A percentile compares a stretch with the other conserved stretches of the same genome.
Evolutionary conservation across 2,329 filamentous ascomycete species (phyloP).

Genomic region (Neofusicoccum ribis): DNA sequence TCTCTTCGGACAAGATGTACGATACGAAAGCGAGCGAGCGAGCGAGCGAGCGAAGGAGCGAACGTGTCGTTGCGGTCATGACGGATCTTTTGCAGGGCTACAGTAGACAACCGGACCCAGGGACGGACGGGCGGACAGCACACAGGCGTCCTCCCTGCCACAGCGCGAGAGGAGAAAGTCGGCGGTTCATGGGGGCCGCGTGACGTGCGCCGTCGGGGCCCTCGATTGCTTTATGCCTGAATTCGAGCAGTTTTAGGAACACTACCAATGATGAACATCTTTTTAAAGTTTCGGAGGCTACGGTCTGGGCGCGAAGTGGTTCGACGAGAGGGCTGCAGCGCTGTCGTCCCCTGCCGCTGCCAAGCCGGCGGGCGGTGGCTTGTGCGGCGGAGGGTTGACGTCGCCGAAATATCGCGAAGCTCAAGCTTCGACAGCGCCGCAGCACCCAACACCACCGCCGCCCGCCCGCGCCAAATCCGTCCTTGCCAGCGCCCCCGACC

Average conservation of each 20-base stretch:
- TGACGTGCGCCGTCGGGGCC: background rate
- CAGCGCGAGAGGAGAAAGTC: background rate
- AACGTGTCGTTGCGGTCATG: conserved; percentile 4
- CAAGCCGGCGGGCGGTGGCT: conserved; percentile 11
- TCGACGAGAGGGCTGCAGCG: background rate
- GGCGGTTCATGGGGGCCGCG: background rate
- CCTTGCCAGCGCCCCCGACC: background rate
- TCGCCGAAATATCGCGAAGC: conserved; percentile 17
- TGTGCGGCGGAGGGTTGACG: conserved; percentile 14
- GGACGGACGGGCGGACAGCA: background rate
- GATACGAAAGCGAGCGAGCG: conserved; percentile 11
- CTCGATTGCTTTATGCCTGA: background rate
- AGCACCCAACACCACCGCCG: background rate
- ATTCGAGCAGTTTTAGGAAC: conserved; percentile 10
- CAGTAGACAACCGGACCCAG: background rate
- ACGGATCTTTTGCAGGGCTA: conserved; percentile 2
- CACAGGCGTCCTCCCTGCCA: background rate
- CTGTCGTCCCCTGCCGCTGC: background rate
- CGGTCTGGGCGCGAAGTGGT: background rate
- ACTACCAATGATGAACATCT: conserved; percentile 13
- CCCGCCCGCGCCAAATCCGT: background rate
- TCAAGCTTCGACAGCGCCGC: conserved; percentile 7
- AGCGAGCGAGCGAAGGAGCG: conserved; percentile 3
- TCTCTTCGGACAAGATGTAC: conserved; percentile 10
- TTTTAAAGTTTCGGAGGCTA: background rate